These are phyloP conservation scores for Buxus sempervirens DNA, from an alignment of 164 flowering plant genomes.

Conservation along the genomic window DNA sequence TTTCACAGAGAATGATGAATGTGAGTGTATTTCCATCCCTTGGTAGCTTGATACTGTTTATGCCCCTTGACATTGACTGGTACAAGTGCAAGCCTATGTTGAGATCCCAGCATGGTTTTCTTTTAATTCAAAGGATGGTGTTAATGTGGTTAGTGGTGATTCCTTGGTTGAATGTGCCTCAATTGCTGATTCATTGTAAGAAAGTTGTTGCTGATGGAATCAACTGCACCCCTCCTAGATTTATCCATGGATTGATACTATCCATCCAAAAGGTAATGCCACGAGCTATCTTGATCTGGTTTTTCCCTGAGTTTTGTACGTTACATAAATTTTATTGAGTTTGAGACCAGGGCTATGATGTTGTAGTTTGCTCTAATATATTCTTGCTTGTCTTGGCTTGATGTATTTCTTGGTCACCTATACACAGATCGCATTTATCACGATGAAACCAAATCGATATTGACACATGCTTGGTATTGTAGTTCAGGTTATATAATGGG, in stretches of 20 bases:
- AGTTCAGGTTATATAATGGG: no score
- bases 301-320: no score
- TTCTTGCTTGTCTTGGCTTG: neutral
- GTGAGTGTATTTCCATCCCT: neutral
- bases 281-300: no score
- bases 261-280: constrained; percentile 59
- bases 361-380: neutral
- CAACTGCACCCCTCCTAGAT: constrained; percentile 91
- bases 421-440: no score
- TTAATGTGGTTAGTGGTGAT: constrained; percentile 79
- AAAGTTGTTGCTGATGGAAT: constrained; percentile 80
- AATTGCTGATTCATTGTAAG: constrained; percentile 60
- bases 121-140: constrained; percentile 73
- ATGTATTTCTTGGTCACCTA: no score
- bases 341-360: neutral
- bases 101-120: constrained; percentile 91
- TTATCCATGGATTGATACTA: constrained; percentile 53
- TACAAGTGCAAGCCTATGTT: constrained; percentile 59
- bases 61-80: neutral
- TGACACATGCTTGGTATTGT: no score
- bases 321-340: no score
- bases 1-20: neutral
- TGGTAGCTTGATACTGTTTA: neutral
- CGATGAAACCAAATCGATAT: no score
- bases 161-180: constrained; percentile 63